Evolutionary conservation across 305 asterid species (phyloP), one percentile per base, ranked within the genome.

Genomic region (Galium porrigens): DNA sequence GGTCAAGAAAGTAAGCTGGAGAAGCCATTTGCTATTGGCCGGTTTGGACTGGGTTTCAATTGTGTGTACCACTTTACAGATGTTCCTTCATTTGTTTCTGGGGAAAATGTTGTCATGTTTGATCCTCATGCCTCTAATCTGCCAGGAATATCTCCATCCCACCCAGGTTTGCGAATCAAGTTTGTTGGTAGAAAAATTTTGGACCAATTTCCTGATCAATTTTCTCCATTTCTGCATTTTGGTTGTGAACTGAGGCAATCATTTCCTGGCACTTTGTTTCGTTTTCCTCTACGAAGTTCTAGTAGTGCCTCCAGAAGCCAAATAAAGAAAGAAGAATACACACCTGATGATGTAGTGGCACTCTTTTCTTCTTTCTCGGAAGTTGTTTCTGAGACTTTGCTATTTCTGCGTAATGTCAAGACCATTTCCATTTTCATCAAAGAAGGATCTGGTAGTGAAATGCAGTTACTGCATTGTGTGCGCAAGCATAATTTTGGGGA

Each of bases 1-100:
- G 98, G 98, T 80, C 98, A 91, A 86, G 98, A 91, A 72, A 89
- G 89, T 73, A 91, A 91, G 73, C 84, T 91, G 55, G 98, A 91
- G 82, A 91, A 91, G 72, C 96, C 96, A 75, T 84, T 91, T 85
- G 94, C 98, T 65, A 86, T 91, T 76, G 98, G 98, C 68, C 87
- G 96, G 83, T 91, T 91, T 82, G 98, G 98, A 71, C 83, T 91
- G 56, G 98, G 98, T 65, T 91, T 91, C 78, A 91, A 91, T 68
- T 79, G 87, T 68, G 98, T 91, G 54, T 91, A 91, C 81, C 98
- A 91, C 80, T 91, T 91, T 68, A 89, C 98, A 5, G 98, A 91
- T 75, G 76, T 91, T 53, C 98, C 98, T 65, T 73, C 92, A 62
- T 91, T 91, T 85, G 95, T 91, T 75, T 91, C 98, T 0, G 98